Conservation (phyloP, 345 rosid genomes). For the Brassica cretica region DNA sequence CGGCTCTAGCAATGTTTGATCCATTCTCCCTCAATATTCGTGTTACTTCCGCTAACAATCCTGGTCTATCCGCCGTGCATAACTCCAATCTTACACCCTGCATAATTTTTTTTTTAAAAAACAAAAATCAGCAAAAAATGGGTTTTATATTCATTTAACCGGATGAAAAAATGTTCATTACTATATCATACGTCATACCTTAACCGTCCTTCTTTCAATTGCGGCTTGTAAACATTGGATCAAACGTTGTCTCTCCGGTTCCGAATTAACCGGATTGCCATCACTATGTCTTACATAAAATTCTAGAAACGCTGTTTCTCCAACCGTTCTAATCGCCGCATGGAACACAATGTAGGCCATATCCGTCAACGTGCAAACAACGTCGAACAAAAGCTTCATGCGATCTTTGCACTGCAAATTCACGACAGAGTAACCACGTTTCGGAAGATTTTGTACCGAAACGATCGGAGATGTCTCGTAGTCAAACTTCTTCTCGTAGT, state of each 20-base stretch:
- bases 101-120: background rate
- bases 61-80: slow-evolving; percentile 57
- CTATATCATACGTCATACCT: slow-evolving; percentile 44
- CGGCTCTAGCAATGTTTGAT: slow-evolving; percentile 85
- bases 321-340: slow-evolving; percentile 68
- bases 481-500: slow-evolving; percentile 66
- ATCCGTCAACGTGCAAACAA: slow-evolving; percentile 92
- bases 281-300: slow-evolving; percentile 79
- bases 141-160: background rate
- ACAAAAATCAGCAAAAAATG: background rate
- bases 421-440: slow-evolving; percentile 81
- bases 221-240: slow-evolving; percentile 90
- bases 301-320: slow-evolving; percentile 67
- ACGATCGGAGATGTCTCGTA: slow-evolving; percentile 58
- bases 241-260: slow-evolving; percentile 91
- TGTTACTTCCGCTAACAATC: slow-evolving; percentile 80
- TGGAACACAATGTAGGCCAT: slow-evolving; percentile 94
- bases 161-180: background rate
- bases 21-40: slow-evolving; percentile 84
- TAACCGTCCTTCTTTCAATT: slow-evolving; percentile 73
- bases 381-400: slow-evolving; percentile 75
- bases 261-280: slow-evolving; percentile 86
- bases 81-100: slow-evolving; percentile 89
- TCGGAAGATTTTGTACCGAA: slow-evolving; percentile 78
- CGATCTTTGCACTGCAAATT: slow-evolving; percentile 91